Conservation (phyloP, 2,329 filamentous ascomycete genomes). For the Fusarium sp. region DNA sequence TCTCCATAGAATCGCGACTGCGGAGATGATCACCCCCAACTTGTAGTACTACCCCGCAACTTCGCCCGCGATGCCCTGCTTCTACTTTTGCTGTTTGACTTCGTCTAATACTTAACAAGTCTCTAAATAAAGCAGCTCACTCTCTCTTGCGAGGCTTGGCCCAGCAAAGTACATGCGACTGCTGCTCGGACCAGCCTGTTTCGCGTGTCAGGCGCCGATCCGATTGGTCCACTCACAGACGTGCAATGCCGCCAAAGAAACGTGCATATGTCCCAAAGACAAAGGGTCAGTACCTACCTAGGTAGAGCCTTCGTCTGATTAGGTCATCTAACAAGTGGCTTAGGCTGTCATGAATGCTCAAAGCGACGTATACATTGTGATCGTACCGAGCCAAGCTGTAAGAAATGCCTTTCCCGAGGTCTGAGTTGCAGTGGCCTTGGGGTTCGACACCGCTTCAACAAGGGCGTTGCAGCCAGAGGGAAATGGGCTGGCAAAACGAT, state of each 20-base stretch:
- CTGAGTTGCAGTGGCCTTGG: constrained; percentile 42
- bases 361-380: constrained; percentile 44
- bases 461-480: constrained; percentile 42
- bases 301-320: no score
- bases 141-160: neutral
- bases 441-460: constrained; percentile 43
- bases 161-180: neutral
- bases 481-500: constrained; percentile 45
- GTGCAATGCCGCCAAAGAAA: constrained; percentile 42
- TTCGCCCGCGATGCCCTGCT: neutral
- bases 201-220: constrained; percentile 17
- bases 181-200: neutral
- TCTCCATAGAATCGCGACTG: neutral
- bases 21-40: neutral
- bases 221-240: neutral
- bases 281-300: constrained; percentile 38
- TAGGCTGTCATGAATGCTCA: constrained; percentile 44
- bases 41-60: constrained; percentile 14
- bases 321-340: accelerated
- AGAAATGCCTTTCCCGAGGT: constrained; percentile 38
- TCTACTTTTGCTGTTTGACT: neutral
- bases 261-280: constrained; percentile 43
- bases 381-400: constrained; percentile 35
- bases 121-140: constrained; percentile 2
- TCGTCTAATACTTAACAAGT: constrained; percentile 20